A percentile compares a stretch with the other conserved stretches of the same genome.
phyloP scores from a whole-genome alignment of 2,329 filamentous ascomycete species.

The Harringtonia lauricola region DNA sequence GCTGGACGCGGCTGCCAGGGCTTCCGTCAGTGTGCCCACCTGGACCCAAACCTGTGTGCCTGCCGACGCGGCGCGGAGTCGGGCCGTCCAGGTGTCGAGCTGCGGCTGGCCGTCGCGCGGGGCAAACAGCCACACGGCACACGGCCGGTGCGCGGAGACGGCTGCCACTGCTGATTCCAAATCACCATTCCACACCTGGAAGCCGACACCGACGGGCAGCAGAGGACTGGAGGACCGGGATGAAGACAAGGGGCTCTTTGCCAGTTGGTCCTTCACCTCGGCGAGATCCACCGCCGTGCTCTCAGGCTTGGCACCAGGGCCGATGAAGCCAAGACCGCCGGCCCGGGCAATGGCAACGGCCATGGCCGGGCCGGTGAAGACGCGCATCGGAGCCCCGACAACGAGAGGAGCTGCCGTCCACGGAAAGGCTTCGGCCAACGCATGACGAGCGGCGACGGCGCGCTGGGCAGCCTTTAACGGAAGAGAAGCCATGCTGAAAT shows the following conservation, averaged over 20 bases:
- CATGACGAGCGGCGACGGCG: constrained; percentile 2
- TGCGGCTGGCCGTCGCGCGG: constrained; percentile 30
- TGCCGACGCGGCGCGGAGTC: constrained; percentile 25
- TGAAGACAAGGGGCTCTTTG: constrained; percentile 18
- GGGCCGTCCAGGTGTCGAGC: constrained; percentile 19
- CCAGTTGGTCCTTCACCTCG: neutral
- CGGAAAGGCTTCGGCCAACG: constrained; percentile 19
- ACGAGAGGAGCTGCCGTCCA: constrained; percentile 24
- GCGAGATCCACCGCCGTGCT: constrained; percentile 5
- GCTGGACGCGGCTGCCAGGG: constrained; percentile 33
- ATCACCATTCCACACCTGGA: constrained; percentile 43
- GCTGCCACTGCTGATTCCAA: constrained; percentile 32
- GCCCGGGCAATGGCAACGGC: constrained; percentile 28
- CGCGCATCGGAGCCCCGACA: constrained; percentile 30
- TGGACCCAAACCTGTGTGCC: constrained; percentile 34
- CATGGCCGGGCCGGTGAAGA: constrained; percentile 23
- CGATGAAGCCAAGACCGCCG: constrained; percentile 25
- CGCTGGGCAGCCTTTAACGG: constrained; percentile 6
- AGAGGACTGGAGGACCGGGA: constrained; percentile 10
- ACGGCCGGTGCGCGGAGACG: constrained; percentile 39
- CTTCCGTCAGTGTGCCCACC: constrained; percentile 47
- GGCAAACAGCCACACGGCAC: constrained; percentile 58
- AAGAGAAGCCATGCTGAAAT: constrained; percentile 1
- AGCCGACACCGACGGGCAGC: constrained; percentile 48
- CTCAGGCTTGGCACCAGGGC: constrained; percentile 5